phyloP scores from a whole-genome alignment of 2,329 filamentous ascomycete species.

The Metarhizium robertsii region DNA sequence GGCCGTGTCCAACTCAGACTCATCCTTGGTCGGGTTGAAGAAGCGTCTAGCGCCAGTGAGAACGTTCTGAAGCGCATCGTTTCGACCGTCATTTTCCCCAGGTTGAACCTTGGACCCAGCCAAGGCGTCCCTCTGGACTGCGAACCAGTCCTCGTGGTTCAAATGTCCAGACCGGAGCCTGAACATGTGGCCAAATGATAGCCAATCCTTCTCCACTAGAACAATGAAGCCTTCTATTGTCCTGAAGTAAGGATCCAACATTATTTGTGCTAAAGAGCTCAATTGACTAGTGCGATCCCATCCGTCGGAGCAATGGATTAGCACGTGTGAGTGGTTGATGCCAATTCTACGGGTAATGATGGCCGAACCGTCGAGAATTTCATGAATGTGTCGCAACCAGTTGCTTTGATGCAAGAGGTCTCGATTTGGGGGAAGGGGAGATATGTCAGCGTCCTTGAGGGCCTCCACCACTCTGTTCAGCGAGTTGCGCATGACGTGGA shows the following conservation, averaged over 20 bases:
- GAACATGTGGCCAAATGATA: slow-evolving; percentile 98
- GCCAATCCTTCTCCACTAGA: slow-evolving; percentile 92
- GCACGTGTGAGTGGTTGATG: slow-evolving; percentile 84
- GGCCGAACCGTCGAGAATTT: slow-evolving; percentile 73
- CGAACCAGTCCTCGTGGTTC: slow-evolving; percentile 90
- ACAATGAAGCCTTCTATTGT: slow-evolving; percentile 93
- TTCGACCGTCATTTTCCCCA: slow-evolving; percentile 49
- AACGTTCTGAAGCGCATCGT: slow-evolving; percentile 78
- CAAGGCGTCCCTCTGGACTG: slow-evolving; percentile 70
- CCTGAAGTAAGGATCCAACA: slow-evolving; percentile 90
- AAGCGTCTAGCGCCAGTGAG: slow-evolving; percentile 86
- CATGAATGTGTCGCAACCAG: slow-evolving; percentile 84
- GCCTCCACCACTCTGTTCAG: slow-evolving; percentile 80
- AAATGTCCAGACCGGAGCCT: slow-evolving; percentile 81
- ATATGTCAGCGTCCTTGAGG: slow-evolving; percentile 85
- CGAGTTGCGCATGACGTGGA: slow-evolving; percentile 94
- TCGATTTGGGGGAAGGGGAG: slow-evolving; percentile 69
- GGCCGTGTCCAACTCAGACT: slow-evolving; percentile 49
- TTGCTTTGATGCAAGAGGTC: slow-evolving; percentile 74
- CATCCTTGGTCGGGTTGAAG: slow-evolving; percentile 59
- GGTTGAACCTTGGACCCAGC: slow-evolving; percentile 54
- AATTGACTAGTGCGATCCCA: slow-evolving; percentile 97
- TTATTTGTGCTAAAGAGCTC: slow-evolving; percentile 82
- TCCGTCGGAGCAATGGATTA: slow-evolving; percentile 96
- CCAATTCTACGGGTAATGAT: slow-evolving; percentile 83